Evolutionary conservation across 2,329 filamentous ascomycete genomes (phyloP).

Genomic region (Aspergillus versicolor): DNA sequence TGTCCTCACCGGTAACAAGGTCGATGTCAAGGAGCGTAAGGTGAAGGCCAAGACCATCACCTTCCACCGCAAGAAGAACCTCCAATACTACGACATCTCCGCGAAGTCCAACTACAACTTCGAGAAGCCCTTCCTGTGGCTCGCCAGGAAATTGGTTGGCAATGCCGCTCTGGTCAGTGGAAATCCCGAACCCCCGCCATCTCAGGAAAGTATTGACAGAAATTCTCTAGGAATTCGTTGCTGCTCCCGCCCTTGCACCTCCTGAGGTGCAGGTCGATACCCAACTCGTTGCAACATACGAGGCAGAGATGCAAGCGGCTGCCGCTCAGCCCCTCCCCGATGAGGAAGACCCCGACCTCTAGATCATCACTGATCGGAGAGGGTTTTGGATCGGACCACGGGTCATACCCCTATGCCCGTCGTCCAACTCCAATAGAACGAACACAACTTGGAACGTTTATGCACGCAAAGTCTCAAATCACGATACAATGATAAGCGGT

Average conservation of each 20-base stretch:
- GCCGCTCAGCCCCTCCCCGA: slow-evolving; percentile 83
- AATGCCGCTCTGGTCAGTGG: slow-evolving; percentile 76
- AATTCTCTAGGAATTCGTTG: slow-evolving; percentile 79
- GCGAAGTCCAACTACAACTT: slow-evolving; percentile 99
- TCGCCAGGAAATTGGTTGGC: slow-evolving; percentile 96
- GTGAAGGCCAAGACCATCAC: slow-evolving; percentile 99
- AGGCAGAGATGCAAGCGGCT: slow-evolving; percentile 83
- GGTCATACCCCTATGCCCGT: slow-evolving; percentile 9
- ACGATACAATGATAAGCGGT: slow-evolving; percentile 39
- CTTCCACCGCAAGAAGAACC: slow-evolving; percentile 99
- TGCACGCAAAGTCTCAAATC: slow-evolving; percentile 29
- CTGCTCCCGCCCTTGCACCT: slow-evolving; percentile 88
- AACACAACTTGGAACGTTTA: slow-evolving; percentile 20
- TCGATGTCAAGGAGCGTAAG: slow-evolving; percentile 99
- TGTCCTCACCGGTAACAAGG: slow-evolving; percentile 98
- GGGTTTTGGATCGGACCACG: slow-evolving; percentile 7
- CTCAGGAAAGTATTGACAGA: slow-evolving; percentile 18
- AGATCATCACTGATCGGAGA: slow-evolving; percentile 26
- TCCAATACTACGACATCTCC: slow-evolving; percentile 99
- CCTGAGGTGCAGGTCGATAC: slow-evolving; percentile 89
- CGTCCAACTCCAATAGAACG: slow-evolving; percentile 11
- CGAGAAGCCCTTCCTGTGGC: slow-evolving; percentile 99
- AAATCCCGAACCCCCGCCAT: slow-evolving; percentile 19
- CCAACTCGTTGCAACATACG: slow-evolving; percentile 75
- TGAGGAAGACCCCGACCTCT: slow-evolving; percentile 75